phyloP scores from a whole-genome alignment of 768 basidiomycete genomes.

The Trametes sanguinea region DNA sequence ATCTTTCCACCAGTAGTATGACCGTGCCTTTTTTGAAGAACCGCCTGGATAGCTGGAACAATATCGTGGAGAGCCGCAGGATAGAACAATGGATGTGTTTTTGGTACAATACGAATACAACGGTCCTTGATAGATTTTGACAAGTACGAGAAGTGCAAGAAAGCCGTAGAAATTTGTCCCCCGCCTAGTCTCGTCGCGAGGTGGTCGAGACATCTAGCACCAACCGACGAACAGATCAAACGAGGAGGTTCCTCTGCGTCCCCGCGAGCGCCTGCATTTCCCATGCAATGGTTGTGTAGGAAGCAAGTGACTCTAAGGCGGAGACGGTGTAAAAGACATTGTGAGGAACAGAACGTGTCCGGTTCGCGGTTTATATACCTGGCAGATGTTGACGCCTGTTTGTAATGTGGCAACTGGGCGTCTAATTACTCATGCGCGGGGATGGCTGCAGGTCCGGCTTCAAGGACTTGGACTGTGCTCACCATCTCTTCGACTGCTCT shows the following conservation, averaged over 20 bases:
- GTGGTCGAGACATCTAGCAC: conserved; percentile 21
- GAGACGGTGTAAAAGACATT: conserved; percentile 28
- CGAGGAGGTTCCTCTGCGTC: conserved; percentile 24
- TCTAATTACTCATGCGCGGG: not conserved
- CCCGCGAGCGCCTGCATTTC: conserved; percentile 30
- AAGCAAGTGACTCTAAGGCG: conserved; percentile 32
- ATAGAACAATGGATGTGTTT: too few species aligned
- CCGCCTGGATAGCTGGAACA: too few species aligned
- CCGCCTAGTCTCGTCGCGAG: conserved; percentile 21
- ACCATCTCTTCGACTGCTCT: not conserved
- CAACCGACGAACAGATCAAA: conserved; percentile 24
- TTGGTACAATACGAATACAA: too few species aligned
- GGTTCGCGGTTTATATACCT: conserved; percentile 9
- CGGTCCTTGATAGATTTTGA: too few species aligned
- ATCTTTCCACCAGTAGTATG: too few species aligned
- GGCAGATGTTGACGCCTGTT: conserved; percentile 11
- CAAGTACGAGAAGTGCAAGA: not conserved
- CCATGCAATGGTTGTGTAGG: conserved; percentile 19
- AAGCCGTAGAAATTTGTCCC: conserved; percentile 10
- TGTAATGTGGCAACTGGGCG: conserved; percentile 10
- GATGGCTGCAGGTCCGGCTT: not conserved
- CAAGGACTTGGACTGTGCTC: not conserved
- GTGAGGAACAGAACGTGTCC: not conserved
- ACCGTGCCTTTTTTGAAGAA: too few species aligned
- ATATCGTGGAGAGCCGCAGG: too few species aligned